Percentiles rank a stretch among this genome's conserved stretches.
Conservation (phyloP, 345 rosid species). For the Lumnitzera racemosa region DNA sequence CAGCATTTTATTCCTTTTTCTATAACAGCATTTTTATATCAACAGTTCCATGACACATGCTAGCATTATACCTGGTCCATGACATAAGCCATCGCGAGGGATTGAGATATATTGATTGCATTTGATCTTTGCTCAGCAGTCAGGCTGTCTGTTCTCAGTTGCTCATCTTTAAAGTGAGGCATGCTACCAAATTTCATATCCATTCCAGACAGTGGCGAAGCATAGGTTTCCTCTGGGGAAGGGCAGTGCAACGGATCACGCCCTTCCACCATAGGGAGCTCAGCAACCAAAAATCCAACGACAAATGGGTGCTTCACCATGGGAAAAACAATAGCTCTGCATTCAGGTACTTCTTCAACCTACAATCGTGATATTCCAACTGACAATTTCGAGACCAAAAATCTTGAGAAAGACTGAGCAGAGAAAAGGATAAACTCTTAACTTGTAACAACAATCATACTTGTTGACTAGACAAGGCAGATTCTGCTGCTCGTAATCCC, state of each 20-base stretch:
- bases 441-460: slow-evolving; percentile 19
- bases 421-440: not conserved
- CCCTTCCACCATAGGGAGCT: slow-evolving; percentile 37
- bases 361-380: slow-evolving; percentile 16
- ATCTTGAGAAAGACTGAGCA: not conserved
- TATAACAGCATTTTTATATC: no score
- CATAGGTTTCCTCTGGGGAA: slow-evolving; percentile 50
- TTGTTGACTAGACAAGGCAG: slow-evolving; percentile 67
- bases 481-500: slow-evolving; percentile 79
- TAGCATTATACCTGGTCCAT: slow-evolving; percentile 74
- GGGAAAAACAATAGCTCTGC: slow-evolving; percentile 75
- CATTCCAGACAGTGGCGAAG: slow-evolving; percentile 26
- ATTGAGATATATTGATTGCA: slow-evolving; percentile 60
- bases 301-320: slow-evolving; percentile 93
- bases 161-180: slow-evolving; percentile 20
- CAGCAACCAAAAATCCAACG: slow-evolving; percentile 93
- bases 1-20: not conserved
- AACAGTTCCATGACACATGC: no score
- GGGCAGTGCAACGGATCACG: slow-evolving; percentile 19
- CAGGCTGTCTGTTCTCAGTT: slow-evolving; percentile 27
- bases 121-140: slow-evolving; percentile 58
- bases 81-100: slow-evolving; percentile 88
- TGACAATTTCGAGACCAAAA: slow-evolving; percentile 2
- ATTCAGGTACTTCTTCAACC: slow-evolving; percentile 56
- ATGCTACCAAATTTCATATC: slow-evolving; percentile 24